phyloP scores from a whole-genome alignment of 768 basidiomycete genomes.

The Suillus discolor region DNA sequence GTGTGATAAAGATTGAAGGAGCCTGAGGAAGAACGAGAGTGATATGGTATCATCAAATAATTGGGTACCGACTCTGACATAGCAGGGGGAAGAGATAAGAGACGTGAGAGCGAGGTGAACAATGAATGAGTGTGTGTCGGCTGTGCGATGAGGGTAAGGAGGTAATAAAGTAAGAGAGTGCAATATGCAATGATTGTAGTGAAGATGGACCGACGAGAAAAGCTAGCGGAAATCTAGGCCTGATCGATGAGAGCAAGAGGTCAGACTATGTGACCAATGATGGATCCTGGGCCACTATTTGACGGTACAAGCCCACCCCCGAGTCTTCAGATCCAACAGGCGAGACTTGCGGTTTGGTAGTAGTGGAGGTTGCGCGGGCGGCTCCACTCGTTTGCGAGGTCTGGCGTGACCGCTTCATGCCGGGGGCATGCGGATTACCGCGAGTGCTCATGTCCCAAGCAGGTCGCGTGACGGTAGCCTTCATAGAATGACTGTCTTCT shows the following conservation, averaged over 20 bases:
- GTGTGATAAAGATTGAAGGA: conserved; percentile 32
- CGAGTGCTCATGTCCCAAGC: conserved; percentile 73
- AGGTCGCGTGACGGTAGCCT: conserved; percentile 74
- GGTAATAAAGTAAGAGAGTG: conserved; percentile 30
- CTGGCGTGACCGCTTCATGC: conserved; percentile 67
- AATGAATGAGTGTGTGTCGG: conserved; percentile 31
- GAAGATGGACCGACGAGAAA: conserved; percentile 20
- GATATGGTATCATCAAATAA: conserved; percentile 37
- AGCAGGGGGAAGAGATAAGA: conserved; percentile 15
- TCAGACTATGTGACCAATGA: conserved; percentile 49
- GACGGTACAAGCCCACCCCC: conserved; percentile 81
- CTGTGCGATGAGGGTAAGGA: conserved; percentile 24
- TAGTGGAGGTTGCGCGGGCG: conserved; percentile 40
- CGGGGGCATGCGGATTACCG: conserved; percentile 29
- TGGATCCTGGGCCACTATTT: conserved; percentile 77
- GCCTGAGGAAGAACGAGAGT: conserved; percentile 28
- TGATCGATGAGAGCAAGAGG: conserved; percentile 10
- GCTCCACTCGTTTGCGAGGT: conserved; percentile 73
- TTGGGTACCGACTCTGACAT: conserved; percentile 27
- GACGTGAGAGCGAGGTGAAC: conserved; percentile 6
- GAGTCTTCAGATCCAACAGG: conserved; percentile 77
- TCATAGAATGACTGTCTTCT: conserved; percentile 68
- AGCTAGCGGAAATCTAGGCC: conserved; percentile 21
- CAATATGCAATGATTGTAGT: conserved; percentile 22
- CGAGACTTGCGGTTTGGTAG: conserved; percentile 50